Evolutionary conservation across 2,329 filamentous ascomycete species (phyloP).

Genomic region (Phialocephala subalpina): DNA sequence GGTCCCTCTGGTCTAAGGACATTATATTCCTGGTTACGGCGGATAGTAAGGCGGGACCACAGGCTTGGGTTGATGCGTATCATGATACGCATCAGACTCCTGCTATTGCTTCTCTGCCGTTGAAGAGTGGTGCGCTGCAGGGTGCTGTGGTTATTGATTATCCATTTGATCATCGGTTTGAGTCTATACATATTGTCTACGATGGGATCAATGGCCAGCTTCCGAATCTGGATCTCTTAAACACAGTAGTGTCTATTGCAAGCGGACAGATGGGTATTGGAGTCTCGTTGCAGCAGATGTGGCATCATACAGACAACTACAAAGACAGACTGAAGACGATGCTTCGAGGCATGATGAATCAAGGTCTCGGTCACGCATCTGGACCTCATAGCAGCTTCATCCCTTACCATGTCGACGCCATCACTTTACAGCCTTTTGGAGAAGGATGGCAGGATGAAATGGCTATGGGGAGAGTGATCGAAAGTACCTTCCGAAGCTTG

Average conservation of each 20-base stretch:
- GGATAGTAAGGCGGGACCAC: conserved; percentile 88
- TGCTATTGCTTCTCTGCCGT: conserved; percentile 76
- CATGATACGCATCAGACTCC: conserved; percentile 84
- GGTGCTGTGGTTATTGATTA: conserved; percentile 95
- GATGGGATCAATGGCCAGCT: conserved; percentile 96
- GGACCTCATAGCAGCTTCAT: conserved; percentile 97
- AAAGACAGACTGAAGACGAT: conserved; percentile 85
- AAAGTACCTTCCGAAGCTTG: conserved; percentile 89
- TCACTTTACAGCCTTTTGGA: conserved; percentile 90
- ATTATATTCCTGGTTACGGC: conserved; percentile 91
- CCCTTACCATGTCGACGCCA: conserved; percentile 95
- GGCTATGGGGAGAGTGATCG: conserved; percentile 87
- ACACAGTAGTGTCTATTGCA: conserved; percentile 89
- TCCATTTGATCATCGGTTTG: conserved; percentile 82
- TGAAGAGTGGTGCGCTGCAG: conserved; percentile 94
- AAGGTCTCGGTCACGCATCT: conserved; percentile 87
- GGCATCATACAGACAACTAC: conserved; percentile 79
- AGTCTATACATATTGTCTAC: conserved; percentile 89
- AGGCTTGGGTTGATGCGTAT: conserved; percentile 98
- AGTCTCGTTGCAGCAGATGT: conserved; percentile 86
- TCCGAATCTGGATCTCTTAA: conserved; percentile 94
- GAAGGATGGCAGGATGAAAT: conserved; percentile 98
- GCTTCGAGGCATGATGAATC: conserved; percentile 89
- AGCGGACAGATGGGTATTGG: conserved; percentile 91
- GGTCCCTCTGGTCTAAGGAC: conserved; percentile 99